A percentile compares a stretch with the other conserved stretches of the same genome.
These are phyloP conservation scores for Fusarium miscanthi DNA, from an alignment of 2,329 filamentous ascomycete genomes.

Conservation along the genomic window DNA sequence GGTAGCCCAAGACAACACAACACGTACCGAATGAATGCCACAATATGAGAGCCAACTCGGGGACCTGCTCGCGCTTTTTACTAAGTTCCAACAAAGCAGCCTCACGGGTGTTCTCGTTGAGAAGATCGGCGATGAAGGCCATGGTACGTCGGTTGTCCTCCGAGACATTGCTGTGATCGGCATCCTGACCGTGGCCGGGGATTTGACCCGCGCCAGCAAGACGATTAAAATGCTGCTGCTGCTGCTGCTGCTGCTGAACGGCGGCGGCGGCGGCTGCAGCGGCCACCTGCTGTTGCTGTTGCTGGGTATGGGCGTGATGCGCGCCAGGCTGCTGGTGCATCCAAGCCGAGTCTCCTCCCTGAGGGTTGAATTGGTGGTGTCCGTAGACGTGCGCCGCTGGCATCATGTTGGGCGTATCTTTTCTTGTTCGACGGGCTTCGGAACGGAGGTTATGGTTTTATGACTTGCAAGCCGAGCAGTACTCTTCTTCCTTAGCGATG, in stretches of 20 bases:
- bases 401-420: constrained; percentile 63
- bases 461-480: neutral
- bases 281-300: constrained; percentile 56
- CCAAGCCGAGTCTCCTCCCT: constrained; percentile 70
- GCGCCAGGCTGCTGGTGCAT: constrained; percentile 71
- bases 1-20: constrained; percentile 7
- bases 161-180: constrained; percentile 74
- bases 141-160: constrained; percentile 96
- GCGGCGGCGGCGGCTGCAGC: constrained; percentile 61
- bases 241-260: constrained; percentile 59
- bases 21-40: constrained; percentile 96
- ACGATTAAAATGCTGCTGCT: constrained; percentile 76
- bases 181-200: constrained; percentile 64
- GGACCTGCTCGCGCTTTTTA: constrained; percentile 98
- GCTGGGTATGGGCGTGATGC: constrained; percentile 69
- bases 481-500: neutral
- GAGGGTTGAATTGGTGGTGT: constrained; percentile 73
- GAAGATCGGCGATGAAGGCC: constrained; percentile 89
- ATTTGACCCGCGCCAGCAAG: constrained; percentile 65
- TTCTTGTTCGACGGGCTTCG: constrained; percentile 19
- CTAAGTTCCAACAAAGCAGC: constrained; percentile 93
- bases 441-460: neutral
- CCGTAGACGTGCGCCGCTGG: constrained; percentile 73
- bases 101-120: constrained; percentile 89
- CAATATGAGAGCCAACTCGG: constrained; percentile 92